A percentile compares a stretch with the other conserved stretches of the same genome.
These are phyloP conservation scores for Colletotrichum theobromicola DNA, from an alignment of 2,329 filamentous ascomycete species.

Conservation along the genomic window DNA sequence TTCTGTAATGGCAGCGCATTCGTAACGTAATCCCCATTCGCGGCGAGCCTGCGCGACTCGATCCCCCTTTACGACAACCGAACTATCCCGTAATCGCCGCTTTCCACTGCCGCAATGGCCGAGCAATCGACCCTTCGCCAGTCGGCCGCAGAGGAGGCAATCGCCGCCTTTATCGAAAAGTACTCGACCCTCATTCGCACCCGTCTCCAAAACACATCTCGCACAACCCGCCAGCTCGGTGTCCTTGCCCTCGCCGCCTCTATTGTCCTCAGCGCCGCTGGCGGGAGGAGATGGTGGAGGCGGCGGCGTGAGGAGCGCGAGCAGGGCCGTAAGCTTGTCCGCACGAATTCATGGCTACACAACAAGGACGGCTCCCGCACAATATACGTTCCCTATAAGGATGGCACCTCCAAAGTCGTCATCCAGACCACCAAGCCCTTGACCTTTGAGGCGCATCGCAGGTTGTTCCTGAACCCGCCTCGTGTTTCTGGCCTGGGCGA, in stretches of 20 bases:
- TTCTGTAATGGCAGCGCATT: constrained; percentile 18
- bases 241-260: constrained; percentile 78
- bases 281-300: constrained; percentile 79
- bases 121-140: constrained; percentile 79
- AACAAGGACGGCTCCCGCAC: constrained; percentile 95
- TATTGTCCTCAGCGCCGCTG: constrained; percentile 81
- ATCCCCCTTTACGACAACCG: background rate
- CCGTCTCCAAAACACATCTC: constrained; percentile 68
- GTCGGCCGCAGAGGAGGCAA: constrained; percentile 68
- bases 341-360: constrained; percentile 89
- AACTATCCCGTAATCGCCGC: constrained; percentile 6
- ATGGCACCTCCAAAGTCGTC: constrained; percentile 86
- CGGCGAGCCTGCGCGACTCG: constrained; percentile 19
- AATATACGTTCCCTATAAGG: constrained; percentile 93
- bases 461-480: constrained; percentile 91
- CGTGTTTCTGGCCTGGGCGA: constrained; percentile 79
- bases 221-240: constrained; percentile 74
- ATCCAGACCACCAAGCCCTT: constrained; percentile 90
- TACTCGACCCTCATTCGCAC: constrained; percentile 59
- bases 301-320: constrained; percentile 78
- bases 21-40: constrained; percentile 3
- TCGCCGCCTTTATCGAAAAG: constrained; percentile 67
- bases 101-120: constrained; percentile 68
- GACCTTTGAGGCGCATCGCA: constrained; percentile 94
- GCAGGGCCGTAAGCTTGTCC: constrained; percentile 79